These are phyloP conservation scores for Mycena haematopus DNA, from an alignment of 768 basidiomycete species.

Conservation along the genomic window DNA sequence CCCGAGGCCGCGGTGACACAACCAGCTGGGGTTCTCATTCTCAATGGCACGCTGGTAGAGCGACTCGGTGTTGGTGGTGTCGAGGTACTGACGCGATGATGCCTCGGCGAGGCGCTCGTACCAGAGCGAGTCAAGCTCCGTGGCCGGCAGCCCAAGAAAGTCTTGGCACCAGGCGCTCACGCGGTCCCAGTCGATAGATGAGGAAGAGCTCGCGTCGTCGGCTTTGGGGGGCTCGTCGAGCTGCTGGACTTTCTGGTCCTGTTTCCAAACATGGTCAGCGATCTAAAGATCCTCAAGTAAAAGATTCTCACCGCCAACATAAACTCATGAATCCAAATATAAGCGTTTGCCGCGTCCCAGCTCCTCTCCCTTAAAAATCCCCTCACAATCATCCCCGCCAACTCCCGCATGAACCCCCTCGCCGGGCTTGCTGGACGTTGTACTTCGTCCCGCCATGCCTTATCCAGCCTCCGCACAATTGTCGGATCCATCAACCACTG, in stretches of 20 bases:
- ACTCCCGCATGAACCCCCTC: neutral
- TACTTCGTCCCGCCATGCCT: neutral
- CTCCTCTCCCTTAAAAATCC: constrained; percentile 1
- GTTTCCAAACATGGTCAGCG: neutral
- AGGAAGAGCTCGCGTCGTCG: neutral
- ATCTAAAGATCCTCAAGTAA: neutral
- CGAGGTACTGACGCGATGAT: neutral
- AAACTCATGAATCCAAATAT: neutral
- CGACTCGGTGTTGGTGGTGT: neutral
- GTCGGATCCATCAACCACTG: neutral
- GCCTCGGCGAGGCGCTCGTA: constrained; percentile 1
- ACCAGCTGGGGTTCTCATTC: neutral
- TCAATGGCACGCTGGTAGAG: neutral
- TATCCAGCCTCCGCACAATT: neutral
- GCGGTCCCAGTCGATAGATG: neutral
- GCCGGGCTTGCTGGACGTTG: neutral
- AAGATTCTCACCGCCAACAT: neutral
- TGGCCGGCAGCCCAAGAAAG: neutral
- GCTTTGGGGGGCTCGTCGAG: neutral
- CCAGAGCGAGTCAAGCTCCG: constrained; percentile 1
- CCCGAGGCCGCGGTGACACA: neutral
- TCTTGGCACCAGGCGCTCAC: constrained; percentile 1
- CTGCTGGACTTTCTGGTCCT: neutral
- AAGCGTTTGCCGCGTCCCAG: neutral
- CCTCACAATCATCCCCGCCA: neutral